A percentile compares a stretch with the other conserved stretches of the same genome.
Evolutionary conservation across 345 rosid genomes (phyloP).

Genomic region (Dimocarpus longan): DNA sequence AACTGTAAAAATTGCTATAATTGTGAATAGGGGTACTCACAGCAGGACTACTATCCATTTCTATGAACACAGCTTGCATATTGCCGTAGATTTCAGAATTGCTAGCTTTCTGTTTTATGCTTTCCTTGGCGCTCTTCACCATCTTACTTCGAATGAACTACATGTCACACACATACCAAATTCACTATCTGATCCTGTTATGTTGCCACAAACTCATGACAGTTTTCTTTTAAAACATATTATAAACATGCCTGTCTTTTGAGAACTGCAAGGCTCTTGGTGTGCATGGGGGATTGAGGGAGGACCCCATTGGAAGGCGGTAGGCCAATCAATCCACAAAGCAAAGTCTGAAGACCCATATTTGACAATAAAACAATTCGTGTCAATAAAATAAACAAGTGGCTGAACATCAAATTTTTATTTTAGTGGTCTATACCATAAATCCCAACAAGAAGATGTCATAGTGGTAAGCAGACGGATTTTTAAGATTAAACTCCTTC

Average conservation of each 20-base stretch:
- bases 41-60: slow-evolving; percentile 52
- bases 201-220: not conserved
- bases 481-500: slow-evolving; percentile 82
- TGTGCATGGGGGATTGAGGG: slow-evolving; percentile 97
- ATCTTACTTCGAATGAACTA: slow-evolving; percentile 69
- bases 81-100: slow-evolving; percentile 63
- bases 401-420: slow-evolving; percentile 2
- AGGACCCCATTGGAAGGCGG: slow-evolving; percentile 92
- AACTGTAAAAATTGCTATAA: not conserved
- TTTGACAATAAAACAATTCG: not conserved
- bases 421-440: slow-evolving; percentile 44
- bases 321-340: slow-evolving; percentile 80
- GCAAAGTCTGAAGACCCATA: slow-evolving; percentile 54
- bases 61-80: slow-evolving; percentile 70
- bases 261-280: slow-evolving; percentile 82
- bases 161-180: not conserved
- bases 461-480: slow-evolving; percentile 77
- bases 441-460: slow-evolving; percentile 73
- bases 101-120: slow-evolving; percentile 61
- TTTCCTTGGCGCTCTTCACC: slow-evolving; percentile 73
- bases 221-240: not conserved
- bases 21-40: slow-evolving; percentile 43
- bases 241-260: slow-evolving; percentile 54
- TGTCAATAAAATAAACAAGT: not conserved
- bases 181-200: not conserved